Evolutionary conservation across 352 stramenopile genomes (phyloP), one percentile per base, ranked within the genome.

Genomic region (Globisporangium orthogonon): DNA sequence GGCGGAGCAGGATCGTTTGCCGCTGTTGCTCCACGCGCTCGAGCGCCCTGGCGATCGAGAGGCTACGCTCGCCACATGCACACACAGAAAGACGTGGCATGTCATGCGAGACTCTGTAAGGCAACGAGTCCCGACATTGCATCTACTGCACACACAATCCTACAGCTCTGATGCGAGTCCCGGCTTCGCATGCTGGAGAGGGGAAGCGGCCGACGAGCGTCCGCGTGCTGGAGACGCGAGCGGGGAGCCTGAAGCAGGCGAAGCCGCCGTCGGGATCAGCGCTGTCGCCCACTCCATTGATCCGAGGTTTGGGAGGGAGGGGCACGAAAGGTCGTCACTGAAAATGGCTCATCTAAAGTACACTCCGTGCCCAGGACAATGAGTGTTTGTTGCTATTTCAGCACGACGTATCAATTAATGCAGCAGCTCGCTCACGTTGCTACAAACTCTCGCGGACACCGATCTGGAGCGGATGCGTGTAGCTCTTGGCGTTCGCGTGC

Each of bases 401-500:
- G 23, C 23, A 1, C 23, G 23, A 23, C 23, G 23, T 23, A 23
- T 23, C 23, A 23, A 23, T 23, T 23, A 23, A 23, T 23, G 23
- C 23, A 23, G 23, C 23, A 23, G 23, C 23, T 23, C 23, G 23
- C 23, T 23, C 23, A 23, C 23, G 23, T 23, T 10, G 0, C 18
- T 15, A 60, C 54, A 40, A 2, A 40, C 35, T 40, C 35, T 40
- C 35, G 7, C 35, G 35, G 3, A 40, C 35, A 11, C 35, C 35
- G 35, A 40, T 14, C 15, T 48, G 59, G 29, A 89, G 68, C 30
- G 69, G 60, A 17, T 73, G 63, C 6, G 74, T 79, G 60, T 82
- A 76, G 41, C 67, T 54, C 51, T 86, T 87, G 30, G 69, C 61
- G 52, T 87, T 67, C 23, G 53, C 58, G 28, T 73, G 48, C 1